Percentiles rank a stretch among this genome's conserved stretches.
Conservation (phyloP, 352 stramenopile species). For the Globisporangium camurandrum region DNA sequence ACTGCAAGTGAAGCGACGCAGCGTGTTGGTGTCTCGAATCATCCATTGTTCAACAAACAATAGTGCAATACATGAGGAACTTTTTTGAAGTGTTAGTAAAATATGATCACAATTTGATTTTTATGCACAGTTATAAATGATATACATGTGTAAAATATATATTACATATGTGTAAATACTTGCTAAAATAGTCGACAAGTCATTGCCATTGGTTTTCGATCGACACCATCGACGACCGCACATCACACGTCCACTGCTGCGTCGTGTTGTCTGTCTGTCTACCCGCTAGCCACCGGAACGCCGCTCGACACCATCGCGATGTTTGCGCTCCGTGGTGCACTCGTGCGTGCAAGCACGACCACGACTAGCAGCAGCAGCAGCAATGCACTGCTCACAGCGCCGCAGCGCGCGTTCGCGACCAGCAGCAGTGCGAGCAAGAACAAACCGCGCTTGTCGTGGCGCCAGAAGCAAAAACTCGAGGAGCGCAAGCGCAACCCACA, state of each 20-base stretch:
- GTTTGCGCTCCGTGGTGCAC: constrained; percentile 35
- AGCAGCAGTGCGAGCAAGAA: constrained; percentile 36
- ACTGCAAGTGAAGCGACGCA: constrained; percentile 38
- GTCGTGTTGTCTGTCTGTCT: no score
- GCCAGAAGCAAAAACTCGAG: constrained; percentile 56
- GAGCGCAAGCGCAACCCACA: constrained; percentile 33
- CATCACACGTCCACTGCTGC: no score
- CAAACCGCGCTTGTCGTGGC: constrained; percentile 43
- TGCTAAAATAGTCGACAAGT: no score
- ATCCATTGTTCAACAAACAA: constrained; percentile 68
- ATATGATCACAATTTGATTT: not conserved
- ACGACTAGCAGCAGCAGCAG: not conserved
- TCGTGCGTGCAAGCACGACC: constrained; percentile 13
- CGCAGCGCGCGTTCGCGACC: constrained; percentile 41
- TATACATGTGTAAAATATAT: no score
- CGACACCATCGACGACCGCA: not conserved
- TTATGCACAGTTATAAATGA: not conserved
- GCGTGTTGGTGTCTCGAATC: constrained; percentile 57
- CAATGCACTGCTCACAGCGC: constrained; percentile 7
- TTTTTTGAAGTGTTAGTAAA: not conserved
- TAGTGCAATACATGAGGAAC: not conserved
- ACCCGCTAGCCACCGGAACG: no score
- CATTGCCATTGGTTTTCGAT: not conserved
- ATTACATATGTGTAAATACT: no score
- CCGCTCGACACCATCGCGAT: constrained; percentile 15